phyloP scores from a whole-genome alignment of 768 basidiomycete species.

The Inosperma sp. region DNA sequence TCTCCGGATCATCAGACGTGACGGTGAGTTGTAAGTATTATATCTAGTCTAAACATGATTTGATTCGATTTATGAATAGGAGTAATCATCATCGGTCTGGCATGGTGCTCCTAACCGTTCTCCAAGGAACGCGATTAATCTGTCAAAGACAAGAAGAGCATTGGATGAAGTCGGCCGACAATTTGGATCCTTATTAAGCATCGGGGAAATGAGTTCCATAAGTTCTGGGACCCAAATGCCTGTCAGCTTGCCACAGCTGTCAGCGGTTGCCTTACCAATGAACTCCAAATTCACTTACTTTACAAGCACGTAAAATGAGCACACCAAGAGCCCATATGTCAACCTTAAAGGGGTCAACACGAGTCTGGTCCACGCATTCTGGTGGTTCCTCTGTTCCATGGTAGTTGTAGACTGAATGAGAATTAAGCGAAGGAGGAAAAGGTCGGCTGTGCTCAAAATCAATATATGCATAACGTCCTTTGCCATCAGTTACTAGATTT shows the following conservation, averaged over 20 bases:
- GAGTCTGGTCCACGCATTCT: constrained; percentile 53
- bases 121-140: constrained; percentile 40
- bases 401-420: constrained; percentile 33
- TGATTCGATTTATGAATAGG: constrained; percentile 9
- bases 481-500: constrained; percentile 64
- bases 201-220: constrained; percentile 49
- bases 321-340: constrained; percentile 72
- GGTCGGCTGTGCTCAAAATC: constrained; percentile 67
- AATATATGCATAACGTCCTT: constrained; percentile 64
- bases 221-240: constrained; percentile 58
- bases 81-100: constrained; percentile 12
- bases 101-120: constrained; percentile 25
- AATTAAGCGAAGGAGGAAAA: constrained; percentile 33
- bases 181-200: constrained; percentile 52
- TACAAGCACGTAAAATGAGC: constrained; percentile 58
- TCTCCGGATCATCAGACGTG: background rate
- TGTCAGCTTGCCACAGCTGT: constrained; percentile 38
- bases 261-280: background rate
- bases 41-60: background rate
- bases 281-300: constrained; percentile 37
- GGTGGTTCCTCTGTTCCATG: constrained; percentile 68
- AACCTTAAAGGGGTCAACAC: constrained; percentile 59
- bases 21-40: background rate
- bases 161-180: constrained; percentile 47
- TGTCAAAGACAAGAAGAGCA: constrained; percentile 51